Evolutionary conservation across 352 stramenopile genomes (phyloP).

Genomic region (Thraustochytrium striatum): DNA sequence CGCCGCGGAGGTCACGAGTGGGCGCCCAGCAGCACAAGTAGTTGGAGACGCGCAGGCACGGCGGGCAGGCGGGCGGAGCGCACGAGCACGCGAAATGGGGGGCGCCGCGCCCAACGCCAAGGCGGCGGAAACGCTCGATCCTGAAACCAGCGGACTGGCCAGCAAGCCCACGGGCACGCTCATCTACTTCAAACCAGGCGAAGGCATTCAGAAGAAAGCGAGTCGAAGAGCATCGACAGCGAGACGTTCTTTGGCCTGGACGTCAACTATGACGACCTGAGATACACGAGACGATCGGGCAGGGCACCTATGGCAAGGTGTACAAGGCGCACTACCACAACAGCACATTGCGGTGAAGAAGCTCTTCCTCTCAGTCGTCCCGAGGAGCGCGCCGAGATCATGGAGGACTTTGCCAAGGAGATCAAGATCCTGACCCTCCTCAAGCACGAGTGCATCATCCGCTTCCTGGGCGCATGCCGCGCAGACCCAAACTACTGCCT

Average conservation of each 20-base stretch:
- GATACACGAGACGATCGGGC: constrained; percentile 49
- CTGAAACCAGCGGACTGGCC: constrained; percentile 29
- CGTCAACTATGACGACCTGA: constrained; percentile 48
- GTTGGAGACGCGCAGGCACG: neutral
- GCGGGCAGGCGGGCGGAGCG: neutral
- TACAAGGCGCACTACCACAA: constrained; percentile 52
- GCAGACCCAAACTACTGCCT: constrained; percentile 68
- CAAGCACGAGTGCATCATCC: constrained; percentile 70
- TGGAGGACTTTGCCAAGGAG: constrained; percentile 69
- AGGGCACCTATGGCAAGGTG: constrained; percentile 53
- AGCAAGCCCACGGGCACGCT: constrained; percentile 38
- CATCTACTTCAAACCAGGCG: constrained; percentile 40
- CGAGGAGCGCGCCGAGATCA: constrained; percentile 47
- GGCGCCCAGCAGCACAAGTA: no score
- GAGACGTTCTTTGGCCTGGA: constrained; percentile 46
- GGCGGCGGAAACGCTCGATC: constrained; percentile 16
- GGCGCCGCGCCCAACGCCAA: constrained; percentile 2
- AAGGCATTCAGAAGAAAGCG: constrained; percentile 34
- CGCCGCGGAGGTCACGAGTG: no score
- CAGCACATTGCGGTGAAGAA: constrained; percentile 52
- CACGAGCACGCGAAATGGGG: neutral
- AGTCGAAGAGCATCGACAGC: constrained; percentile 35
- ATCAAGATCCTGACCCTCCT: constrained; percentile 73
- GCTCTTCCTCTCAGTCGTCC: constrained; percentile 47
- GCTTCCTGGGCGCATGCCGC: constrained; percentile 69